Evolutionary conservation across 345 rosid species (phyloP).

Genomic region (Barbarea vulgaris): DNA sequence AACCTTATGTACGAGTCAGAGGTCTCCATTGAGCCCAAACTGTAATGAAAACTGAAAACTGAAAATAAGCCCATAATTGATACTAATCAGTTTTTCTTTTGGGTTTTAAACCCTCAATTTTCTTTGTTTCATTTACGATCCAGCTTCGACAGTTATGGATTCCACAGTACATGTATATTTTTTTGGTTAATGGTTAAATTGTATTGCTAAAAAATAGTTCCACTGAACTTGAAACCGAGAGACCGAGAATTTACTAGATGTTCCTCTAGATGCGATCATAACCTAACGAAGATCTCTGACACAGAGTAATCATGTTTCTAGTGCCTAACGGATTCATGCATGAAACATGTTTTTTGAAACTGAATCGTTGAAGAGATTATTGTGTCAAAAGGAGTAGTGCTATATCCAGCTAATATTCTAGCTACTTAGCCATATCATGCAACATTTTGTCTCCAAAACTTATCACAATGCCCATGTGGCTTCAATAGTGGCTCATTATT

Average conservation of each 20-base stretch:
- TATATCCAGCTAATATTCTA: constrained; percentile 33
- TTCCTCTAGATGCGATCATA: constrained; percentile 4
- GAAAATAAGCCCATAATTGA: background rate
- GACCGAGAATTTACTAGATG: background rate
- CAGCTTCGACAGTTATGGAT: background rate
- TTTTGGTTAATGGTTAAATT: background rate
- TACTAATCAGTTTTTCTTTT: background rate
- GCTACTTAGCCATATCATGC: constrained; percentile 34
- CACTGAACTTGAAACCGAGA: background rate
- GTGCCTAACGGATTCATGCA: constrained; percentile 33
- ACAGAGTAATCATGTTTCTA: constrained; percentile 29
- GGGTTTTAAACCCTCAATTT: no score
- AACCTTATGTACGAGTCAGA: background rate
- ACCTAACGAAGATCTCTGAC: constrained; percentile 27
- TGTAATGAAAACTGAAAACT: background rate
- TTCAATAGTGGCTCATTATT: constrained; percentile 34
- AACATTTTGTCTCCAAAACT: constrained; percentile 38
- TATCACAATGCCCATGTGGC: constrained; percentile 42
- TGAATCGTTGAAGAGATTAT: constrained; percentile 37
- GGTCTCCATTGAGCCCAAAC: background rate
- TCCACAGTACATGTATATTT: no score
- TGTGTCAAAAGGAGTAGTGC: constrained; percentile 25
- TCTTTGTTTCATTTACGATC: background rate
- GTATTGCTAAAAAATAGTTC: background rate
- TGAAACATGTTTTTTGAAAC: constrained; percentile 19